Base-by-base conservation (phyloP, 208 protist species). In the Trypanosoma theileri region DNA sequence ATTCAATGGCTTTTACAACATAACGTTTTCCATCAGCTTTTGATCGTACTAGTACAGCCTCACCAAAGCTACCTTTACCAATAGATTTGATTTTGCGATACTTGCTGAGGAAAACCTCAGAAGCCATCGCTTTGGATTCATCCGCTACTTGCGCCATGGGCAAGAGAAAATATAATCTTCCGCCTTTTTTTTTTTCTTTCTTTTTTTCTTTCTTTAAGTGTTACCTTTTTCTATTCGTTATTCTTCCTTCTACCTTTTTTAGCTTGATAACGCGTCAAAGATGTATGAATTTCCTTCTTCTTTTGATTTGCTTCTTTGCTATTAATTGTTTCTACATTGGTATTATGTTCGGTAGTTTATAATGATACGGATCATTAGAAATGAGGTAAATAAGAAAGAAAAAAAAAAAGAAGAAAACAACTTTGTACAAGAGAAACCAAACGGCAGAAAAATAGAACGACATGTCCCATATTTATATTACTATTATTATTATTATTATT, bases 1-100 rank as follows among this genome's bases (percentile, higher is more conserved):
- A 86, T 52, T 97, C 86, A 73, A 98, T 95, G 26, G 86, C 84
- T 84, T 98, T 98, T n/a, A 89, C 86, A 46, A 96, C 91, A 67
- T 97, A 98, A 45, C 86, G 81, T 66, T 96, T 95, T 45, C 91
- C 89, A 73, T 98, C 87, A 21, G 60, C 60, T 69, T 89, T 93
- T 24, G 85, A 93, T 54, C 91, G 86, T 28, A 98, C 94, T 35
- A 98, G 78, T 2, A 97, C 79, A 17, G 93, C 93, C 77, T 96
- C 89, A 21, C 93, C 93, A 68, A 97, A 97, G 76, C 88, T 95
- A 53, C 93, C 93, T 53, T 95, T 95, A 21, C 93, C 93, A 66
- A 98, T 93, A n/a, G 77, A 72, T 58, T 93, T 93, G 69, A 97
- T 80, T 50, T 69, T 77, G 61, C 87, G 83, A 70, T 97, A 97